Conservation (phyloP, 331 rosid genomes). For the Pyrus hybrid region DNA sequence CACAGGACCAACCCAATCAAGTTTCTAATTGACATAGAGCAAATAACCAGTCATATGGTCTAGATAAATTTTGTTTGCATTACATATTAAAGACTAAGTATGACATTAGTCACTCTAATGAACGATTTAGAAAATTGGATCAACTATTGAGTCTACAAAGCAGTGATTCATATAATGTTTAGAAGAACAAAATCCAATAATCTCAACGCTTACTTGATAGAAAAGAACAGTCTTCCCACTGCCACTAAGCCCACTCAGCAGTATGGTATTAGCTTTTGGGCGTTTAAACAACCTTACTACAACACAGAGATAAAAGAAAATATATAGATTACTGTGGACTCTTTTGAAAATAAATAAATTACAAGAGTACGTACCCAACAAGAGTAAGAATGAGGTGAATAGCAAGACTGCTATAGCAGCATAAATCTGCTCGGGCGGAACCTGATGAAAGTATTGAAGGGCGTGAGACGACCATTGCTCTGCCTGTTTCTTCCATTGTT, state of each 20-base stretch:
- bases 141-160: too few species aligned
- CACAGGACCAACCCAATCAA: neutral
- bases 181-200: neutral
- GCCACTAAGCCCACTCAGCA: slow-evolving; percentile 74
- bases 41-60: too few species aligned
- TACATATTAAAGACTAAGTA: too few species aligned
- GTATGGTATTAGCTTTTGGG: slow-evolving; percentile 54
- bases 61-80: too few species aligned
- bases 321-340: neutral
- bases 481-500: neutral
- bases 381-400: slow-evolving; percentile 39
- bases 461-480: slow-evolving; percentile 20
- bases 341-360: too few species aligned
- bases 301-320: neutral
- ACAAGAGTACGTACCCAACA: slow-evolving; percentile 7
- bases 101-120: too few species aligned
- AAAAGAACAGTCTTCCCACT: slow-evolving; percentile 80
- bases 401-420: slow-evolving; percentile 51
- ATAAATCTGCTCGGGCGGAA: slow-evolving; percentile 70
- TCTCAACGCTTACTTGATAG: slow-evolving; percentile 51
- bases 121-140: too few species aligned
- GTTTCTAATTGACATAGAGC: neutral
- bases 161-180: too few species aligned
- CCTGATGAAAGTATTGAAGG: slow-evolving; percentile 32
- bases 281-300: slow-evolving; percentile 68